Percentiles rank a stretch among this genome's conserved stretches.
Conservation (phyloP, 2,329 filamentous ascomycete genomes). For the Diaporthe amygdali region DNA sequence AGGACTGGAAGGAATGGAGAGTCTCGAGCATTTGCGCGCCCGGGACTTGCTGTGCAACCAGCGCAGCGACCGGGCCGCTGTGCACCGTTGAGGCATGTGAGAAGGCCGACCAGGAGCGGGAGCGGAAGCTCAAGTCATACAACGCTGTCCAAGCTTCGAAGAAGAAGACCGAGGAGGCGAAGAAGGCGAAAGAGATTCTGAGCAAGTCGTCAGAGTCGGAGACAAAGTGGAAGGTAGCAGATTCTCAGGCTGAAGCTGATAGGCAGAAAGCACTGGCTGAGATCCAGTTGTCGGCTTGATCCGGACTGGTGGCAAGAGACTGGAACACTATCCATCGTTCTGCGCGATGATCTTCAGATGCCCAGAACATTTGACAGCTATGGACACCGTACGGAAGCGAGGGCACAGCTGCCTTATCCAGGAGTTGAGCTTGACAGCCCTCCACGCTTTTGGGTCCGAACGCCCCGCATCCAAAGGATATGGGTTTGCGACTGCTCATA, state of each 20-base stretch:
- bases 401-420: not conserved
- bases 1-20: constrained; percentile 21
- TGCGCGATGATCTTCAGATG: not conserved
- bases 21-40: constrained; percentile 22
- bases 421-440: not conserved
- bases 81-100: constrained; percentile 19
- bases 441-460: too few species aligned
- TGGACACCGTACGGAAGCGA: not conserved
- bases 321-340: too few species aligned
- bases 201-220: constrained; percentile 9
- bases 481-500: not conserved
- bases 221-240: not conserved
- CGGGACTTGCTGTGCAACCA: constrained; percentile 22
- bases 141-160: not conserved
- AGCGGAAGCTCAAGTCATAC: constrained; percentile 1
- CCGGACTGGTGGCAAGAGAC: not conserved
- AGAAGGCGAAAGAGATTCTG: not conserved
- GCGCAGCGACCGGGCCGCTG: constrained; percentile 20
- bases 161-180: not conserved
- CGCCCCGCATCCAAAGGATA: not conserved
- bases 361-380: not conserved
- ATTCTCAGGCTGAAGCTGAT: constrained; percentile 5
- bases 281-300: not conserved
- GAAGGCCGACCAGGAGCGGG: constrained; percentile 10
- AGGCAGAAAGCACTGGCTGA: not conserved